Base-by-base conservation (phyloP, 1,284 basidiomycete genomes). In the Leccinum pseudoinsigne region DNA sequence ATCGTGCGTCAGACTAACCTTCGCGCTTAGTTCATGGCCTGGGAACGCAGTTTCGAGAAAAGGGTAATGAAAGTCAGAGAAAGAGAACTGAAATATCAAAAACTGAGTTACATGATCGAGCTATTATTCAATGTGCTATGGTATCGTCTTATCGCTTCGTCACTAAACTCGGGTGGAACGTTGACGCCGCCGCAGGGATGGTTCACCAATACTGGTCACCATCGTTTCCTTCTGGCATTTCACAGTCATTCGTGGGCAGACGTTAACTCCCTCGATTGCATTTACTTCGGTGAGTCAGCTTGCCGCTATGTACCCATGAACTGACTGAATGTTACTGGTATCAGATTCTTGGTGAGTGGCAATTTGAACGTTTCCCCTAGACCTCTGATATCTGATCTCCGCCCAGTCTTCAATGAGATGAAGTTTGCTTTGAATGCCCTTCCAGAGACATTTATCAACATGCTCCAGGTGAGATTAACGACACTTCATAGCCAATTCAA, bases 31-130 rank as follows among this genome's bases (percentile, higher is more conserved):
- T 95, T 95, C 76, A 95, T 96, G 93, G 93, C 93, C 10, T 96
- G 94, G 94, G 95, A 97, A 77, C 86, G 92, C 21, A 92, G 88
- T 69, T 97, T 97, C 70, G 94, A 97, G 77, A 80, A 82, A 36
- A 83, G 85, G 8, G 88, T 97, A 8, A 75, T 92, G 61, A 86
- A 84, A 59, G 82, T 96, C 64, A 85, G 94, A 26, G 86, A 85
- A 57, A 88, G 87, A 68, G 94, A 97, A 74, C 81, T 97, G 12
- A 87, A 87, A 68, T 94, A 88, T 76, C 93, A 95, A 74, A 88
- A 87, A 66, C 77, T 92, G 61, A 96, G 94, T 77, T 97, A 94
- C 74, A 84, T 85, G 54, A 92, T 97, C 57, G 95, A 97, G 78
- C 86, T 90, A 64, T 42, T 74, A 1, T 95, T 92, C 84, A 92